A percentile compares a stretch with the other conserved stretches of the same genome.
These are phyloP conservation scores for Lactarius pseudohatsudake DNA, from an alignment of 768 basidiomycete species.

Conservation along the genomic window DNA sequence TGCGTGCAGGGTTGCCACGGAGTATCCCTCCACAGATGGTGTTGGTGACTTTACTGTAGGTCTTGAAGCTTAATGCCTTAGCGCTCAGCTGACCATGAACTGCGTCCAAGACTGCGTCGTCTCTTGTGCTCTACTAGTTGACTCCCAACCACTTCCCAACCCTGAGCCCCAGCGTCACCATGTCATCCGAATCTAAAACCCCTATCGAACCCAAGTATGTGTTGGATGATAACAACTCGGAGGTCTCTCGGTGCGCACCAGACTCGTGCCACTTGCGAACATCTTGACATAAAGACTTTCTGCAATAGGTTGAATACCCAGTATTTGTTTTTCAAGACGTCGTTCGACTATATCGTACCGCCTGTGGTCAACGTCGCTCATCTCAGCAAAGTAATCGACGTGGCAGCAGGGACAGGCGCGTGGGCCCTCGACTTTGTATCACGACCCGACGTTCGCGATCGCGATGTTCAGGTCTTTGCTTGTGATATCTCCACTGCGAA, in stretches of 20 bases:
- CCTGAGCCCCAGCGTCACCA: too few species aligned
- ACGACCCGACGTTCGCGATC: background rate
- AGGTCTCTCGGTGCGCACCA: constrained; percentile 6
- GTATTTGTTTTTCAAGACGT: background rate
- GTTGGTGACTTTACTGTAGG: too few species aligned
- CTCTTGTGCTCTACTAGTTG: too few species aligned
- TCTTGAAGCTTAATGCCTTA: too few species aligned
- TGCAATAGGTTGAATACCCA: constrained; percentile 1
- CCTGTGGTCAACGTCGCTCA: constrained; percentile 1
- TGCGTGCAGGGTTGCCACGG: too few species aligned
- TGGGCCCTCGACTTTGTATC: background rate
- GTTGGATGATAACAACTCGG: background rate
- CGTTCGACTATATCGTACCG: background rate
- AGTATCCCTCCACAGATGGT: too few species aligned
- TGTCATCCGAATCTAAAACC: too few species aligned
- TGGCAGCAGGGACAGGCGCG: background rate
- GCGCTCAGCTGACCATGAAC: too few species aligned
- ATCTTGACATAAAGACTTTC: background rate
- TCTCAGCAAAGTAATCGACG: background rate
- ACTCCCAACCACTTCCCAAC: too few species aligned
- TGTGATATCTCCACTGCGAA: constrained; percentile 1
- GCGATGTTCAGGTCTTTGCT: constrained; percentile 1
- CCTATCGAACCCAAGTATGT: background rate
- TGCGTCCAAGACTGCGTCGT: too few species aligned
- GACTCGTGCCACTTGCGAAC: background rate